Conservation (phyloP, 257 asterid species). For the Lycium barbarum region DNA sequence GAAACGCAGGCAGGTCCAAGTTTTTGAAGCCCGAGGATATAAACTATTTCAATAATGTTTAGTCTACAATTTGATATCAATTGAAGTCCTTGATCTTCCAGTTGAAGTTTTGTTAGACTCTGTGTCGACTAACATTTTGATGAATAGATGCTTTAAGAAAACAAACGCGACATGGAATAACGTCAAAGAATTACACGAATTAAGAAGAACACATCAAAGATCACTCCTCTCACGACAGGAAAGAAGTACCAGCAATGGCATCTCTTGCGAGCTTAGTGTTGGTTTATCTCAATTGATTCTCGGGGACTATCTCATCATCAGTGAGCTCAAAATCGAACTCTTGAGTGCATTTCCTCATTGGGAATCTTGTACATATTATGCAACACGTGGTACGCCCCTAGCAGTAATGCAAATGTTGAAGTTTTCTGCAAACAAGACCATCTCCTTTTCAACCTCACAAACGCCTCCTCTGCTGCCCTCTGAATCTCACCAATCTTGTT, state of each 20-base stretch:
- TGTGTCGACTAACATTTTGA: constrained; percentile 14
- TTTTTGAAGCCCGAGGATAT: too few relatives aligned
- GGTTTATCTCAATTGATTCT: constrained; percentile 65
- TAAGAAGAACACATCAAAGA: not conserved
- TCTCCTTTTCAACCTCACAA: constrained; percentile 77
- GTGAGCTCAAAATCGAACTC: constrained; percentile 58
- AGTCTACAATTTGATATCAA: too few relatives aligned
- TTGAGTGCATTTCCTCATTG: constrained; percentile 63
- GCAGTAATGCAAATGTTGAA: constrained; percentile 83
- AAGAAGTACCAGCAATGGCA: constrained; percentile 83
- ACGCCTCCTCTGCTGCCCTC: constrained; percentile 59
- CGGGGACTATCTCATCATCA: constrained; percentile 91
- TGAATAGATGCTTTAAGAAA: too few relatives aligned
- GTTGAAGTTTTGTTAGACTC: too few relatives aligned
- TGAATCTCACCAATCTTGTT: constrained; percentile 73
- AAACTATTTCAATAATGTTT: too few relatives aligned
- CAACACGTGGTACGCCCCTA: constrained; percentile 93
- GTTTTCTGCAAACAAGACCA: constrained; percentile 94
- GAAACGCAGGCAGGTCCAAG: too few relatives aligned
- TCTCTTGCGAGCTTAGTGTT: constrained; percentile 76
- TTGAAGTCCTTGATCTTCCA: too few relatives aligned
- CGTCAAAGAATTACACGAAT: constrained; percentile 30
- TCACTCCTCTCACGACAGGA: constrained; percentile 48
- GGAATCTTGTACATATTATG: constrained; percentile 87
- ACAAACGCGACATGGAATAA: constrained; percentile 30